A percentile compares a stretch with the other conserved stretches of the same genome.
Evolutionary conservation across 257 asterid genomes (phyloP).

Genomic region (Solanum megistacrolobum): DNA sequence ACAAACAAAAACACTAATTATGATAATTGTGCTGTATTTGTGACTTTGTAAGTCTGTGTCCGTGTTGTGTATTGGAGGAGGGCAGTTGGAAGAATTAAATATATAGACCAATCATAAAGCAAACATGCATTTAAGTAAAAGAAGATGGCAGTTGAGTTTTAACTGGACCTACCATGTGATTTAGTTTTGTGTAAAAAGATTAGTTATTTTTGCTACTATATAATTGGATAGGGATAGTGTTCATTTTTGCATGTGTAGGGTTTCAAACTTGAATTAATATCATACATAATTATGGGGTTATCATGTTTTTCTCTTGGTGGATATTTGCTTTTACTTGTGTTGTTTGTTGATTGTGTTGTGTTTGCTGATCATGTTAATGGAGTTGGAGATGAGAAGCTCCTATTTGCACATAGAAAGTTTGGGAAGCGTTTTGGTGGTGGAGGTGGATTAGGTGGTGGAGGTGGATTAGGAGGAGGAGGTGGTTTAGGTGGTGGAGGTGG

Average conservation of each 20-base stretch:
- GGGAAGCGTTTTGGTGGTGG: not conserved
- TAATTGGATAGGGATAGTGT: not conserved
- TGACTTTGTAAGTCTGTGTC: not conserved
- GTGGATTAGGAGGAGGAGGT: not conserved
- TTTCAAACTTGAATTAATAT: not conserved
- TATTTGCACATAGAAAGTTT: not conserved
- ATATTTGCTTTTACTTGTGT: not conserved
- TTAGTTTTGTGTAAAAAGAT: not conserved
- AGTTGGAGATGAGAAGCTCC: not conserved
- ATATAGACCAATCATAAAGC: not conserved
- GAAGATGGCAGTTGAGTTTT: not conserved
- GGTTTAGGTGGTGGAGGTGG: not conserved
- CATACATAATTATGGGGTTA: not conserved
- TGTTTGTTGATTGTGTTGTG: not conserved
- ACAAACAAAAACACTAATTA: not conserved
- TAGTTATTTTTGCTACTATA: not conserved
- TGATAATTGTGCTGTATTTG: not conserved
- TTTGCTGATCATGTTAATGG: not conserved
- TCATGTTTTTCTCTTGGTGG: not conserved
- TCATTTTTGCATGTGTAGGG: not conserved
- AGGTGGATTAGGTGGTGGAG: not conserved
- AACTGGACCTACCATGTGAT: conserved; percentile 3
- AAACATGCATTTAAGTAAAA: not conserved
- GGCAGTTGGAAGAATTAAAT: not conserved
- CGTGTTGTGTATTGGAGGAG: not conserved